These are phyloP conservation scores for Hanseniaspora clermontiae DNA, from an alignment of 805 yeast species.

Conservation along the genomic window DNA sequence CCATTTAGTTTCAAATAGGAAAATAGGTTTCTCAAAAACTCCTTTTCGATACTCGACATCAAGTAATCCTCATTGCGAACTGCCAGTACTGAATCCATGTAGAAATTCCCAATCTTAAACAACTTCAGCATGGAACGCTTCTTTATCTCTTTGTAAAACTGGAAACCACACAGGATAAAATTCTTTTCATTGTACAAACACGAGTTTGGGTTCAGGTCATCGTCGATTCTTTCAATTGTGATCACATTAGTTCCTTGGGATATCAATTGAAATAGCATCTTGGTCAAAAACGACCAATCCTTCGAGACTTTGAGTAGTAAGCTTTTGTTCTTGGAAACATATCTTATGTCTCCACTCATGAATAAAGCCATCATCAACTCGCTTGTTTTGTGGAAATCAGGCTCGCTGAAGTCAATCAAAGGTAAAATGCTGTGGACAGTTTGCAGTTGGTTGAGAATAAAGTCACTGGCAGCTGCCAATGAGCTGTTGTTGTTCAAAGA, in stretches of 20 bases:
- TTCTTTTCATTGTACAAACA: conserved; percentile 22
- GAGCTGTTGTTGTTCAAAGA: conserved; percentile 12
- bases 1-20: conserved; percentile 22
- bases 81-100: conserved; percentile 26
- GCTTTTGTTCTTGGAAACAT: background rate
- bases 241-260: conserved; percentile 11
- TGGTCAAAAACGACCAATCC: conserved; percentile 20
- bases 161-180: conserved; percentile 27
- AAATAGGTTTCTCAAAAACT: conserved; percentile 19
- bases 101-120: conserved; percentile 24
- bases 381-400: background rate
- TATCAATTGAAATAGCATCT: conserved; percentile 17
- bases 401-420: background rate
- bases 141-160: conserved; percentile 27
- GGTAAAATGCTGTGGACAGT: background rate
- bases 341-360: background rate
- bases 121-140: conserved; percentile 26
- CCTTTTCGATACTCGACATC: conserved; percentile 18
- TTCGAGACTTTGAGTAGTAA: background rate
- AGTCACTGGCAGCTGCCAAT: conserved; percentile 15
- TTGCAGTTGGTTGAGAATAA: conserved; percentile 6
- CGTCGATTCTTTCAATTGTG: conserved; percentile 8
- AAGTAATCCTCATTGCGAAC: background rate
- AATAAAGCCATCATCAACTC: conserved; percentile 11
- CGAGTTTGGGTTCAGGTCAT: conserved; percentile 14